Evolutionary conservation across 2,329 filamentous ascomycete species (phyloP).

Genomic region (Ophiostoma fasciatum): DNA sequence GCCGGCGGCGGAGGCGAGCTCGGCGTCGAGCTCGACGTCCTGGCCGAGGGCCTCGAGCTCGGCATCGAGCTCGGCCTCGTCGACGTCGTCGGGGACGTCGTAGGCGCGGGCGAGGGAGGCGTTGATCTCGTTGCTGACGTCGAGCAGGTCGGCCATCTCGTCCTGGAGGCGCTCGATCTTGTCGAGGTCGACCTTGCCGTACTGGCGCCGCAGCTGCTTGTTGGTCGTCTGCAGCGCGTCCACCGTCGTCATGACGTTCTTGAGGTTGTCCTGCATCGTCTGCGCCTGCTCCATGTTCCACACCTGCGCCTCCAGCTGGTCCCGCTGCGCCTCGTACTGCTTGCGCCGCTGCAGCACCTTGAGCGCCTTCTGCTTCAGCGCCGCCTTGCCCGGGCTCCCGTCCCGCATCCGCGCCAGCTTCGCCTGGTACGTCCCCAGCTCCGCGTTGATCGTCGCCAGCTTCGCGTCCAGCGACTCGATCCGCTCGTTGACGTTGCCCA

Average conservation of each 20-base stretch:
- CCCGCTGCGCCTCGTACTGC: constrained; percentile 84
- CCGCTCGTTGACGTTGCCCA: constrained; percentile 70
- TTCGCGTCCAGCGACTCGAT: constrained; percentile 87
- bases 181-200: constrained; percentile 93
- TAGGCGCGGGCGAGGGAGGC: constrained; percentile 85
- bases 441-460: constrained; percentile 79
- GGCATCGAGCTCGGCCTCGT: constrained; percentile 90
- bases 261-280: constrained; percentile 97
- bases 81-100: constrained; percentile 91
- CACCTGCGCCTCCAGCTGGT: constrained; percentile 83
- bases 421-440: constrained; percentile 75
- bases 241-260: constrained; percentile 96
- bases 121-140: constrained; percentile 96
- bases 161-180: constrained; percentile 97
- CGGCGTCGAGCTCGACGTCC: constrained; percentile 76
- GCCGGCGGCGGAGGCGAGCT: constrained; percentile 38
- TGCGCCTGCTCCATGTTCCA: constrained; percentile 99
- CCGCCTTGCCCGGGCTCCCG: constrained; percentile 81
- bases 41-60: constrained; percentile 89
- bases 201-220: constrained; percentile 82
- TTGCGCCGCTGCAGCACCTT: constrained; percentile 89
- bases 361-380: constrained; percentile 85
- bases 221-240: constrained; percentile 96
- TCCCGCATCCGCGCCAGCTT: constrained; percentile 89
- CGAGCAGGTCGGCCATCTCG: constrained; percentile 96